These are phyloP conservation scores for Lycium barbarum DNA, from an alignment of 257 asterid species.

Conservation along the genomic window DNA sequence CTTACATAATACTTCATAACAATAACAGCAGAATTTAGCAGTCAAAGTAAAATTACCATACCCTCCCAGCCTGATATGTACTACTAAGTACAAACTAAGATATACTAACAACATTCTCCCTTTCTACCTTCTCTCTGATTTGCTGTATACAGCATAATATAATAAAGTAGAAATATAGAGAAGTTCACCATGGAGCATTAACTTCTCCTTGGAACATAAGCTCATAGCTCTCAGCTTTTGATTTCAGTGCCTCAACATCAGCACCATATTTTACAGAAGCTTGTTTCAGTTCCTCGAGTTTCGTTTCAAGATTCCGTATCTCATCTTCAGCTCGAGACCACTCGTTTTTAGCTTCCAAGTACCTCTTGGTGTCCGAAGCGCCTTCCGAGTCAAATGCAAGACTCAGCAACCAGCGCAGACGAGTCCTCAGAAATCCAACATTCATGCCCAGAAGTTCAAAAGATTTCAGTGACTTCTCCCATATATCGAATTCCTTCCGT, in stretches of 20 bases:
- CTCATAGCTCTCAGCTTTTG: slow-evolving; percentile 58
- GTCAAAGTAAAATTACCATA: not conserved
- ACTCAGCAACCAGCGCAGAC: slow-evolving; percentile 46
- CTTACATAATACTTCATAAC: slow-evolving; percentile 6
- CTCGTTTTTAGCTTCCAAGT: slow-evolving; percentile 52
- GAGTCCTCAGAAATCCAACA: slow-evolving; percentile 64
- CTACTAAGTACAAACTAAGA: slow-evolving; percentile 11
- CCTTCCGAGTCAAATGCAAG: slow-evolving; percentile 62
- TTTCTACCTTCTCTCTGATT: not conserved
- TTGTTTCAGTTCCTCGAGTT: slow-evolving; percentile 58
- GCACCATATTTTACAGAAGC: slow-evolving; percentile 41
- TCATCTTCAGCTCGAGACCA: slow-evolving; percentile 46
- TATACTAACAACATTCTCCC: not conserved
- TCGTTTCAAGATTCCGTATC: slow-evolving; percentile 52
- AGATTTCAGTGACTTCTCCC: slow-evolving; percentile 76
- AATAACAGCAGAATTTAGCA: slow-evolving; percentile 6
- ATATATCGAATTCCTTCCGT: slow-evolving; percentile 59
- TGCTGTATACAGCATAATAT: not conserved
- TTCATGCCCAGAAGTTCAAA: slow-evolving; percentile 74
- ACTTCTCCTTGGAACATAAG: slow-evolving; percentile 61
- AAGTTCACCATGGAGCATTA: slow-evolving; percentile 63
- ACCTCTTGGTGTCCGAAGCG: slow-evolving; percentile 50
- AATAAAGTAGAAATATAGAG: not conserved
- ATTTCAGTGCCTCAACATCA: slow-evolving; percentile 51
- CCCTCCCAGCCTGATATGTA: not conserved